Base-by-base conservation (phyloP, 352 stramenopile species). In the Phytophthora uliginosa region DNA sequence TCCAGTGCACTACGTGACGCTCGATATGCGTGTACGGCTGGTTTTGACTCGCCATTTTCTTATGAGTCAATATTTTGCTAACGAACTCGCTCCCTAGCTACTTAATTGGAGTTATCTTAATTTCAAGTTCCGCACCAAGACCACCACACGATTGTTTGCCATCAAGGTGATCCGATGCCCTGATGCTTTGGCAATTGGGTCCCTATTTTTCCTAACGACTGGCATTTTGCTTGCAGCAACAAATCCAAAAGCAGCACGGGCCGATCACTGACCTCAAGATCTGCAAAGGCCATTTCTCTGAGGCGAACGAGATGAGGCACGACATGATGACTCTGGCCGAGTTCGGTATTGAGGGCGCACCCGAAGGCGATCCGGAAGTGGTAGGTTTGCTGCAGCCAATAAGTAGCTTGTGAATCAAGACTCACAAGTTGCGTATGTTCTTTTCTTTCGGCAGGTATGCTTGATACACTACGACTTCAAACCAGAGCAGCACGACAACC, bases 51-150 rank as follows among this genome's bases (percentile, higher is more conserved):
- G 7, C 40, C 17, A 45, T 6, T 15, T 42, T 48, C 17, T 36
- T 42, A 26, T 15, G 26, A 10, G 40, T 22, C 7, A 20, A 12
- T 22, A 0, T 22, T 20, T 20, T 52, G n/a, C 45, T 52, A 52
- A 52, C 8, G 5, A 52, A 3, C n/a, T 24, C 45, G n/a, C 45
- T 40, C 18, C 24, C 1, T 66, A 87, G 81, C 72, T 90, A 48
- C 74, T 90, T 47, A 90, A 89, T 59, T 90, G 83, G 83, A 83
- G 76, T 54, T 90, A 89, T 51, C 78, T 90, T 64, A 88, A 89
- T 73, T 87, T 88, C 60, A 84, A 82, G 56, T 69, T 87, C 45
- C 74, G 74, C 18, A 73, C 78, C 40, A 88, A 84, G 69, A 88
- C 78, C 12, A 77, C 71, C 12, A 89, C 83, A n/a, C 69, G 71